phyloP scores from a whole-genome alignment of 1,284 basidiomycete genomes.

The Microbotryum lychnidis-dioicae region DNA sequence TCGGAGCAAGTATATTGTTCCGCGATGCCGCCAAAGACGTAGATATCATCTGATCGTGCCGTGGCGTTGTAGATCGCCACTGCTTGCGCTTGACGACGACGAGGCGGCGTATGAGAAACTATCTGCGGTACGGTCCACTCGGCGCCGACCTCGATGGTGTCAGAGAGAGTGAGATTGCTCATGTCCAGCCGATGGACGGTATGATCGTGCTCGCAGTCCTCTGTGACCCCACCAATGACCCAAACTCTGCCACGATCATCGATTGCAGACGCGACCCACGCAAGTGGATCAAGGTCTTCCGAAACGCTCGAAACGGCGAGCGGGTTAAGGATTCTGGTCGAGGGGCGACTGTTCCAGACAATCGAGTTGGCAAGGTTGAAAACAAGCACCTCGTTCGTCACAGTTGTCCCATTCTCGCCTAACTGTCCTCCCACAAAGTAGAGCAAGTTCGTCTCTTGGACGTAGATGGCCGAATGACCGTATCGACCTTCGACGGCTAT shows the following conservation, averaged over 20 bases:
- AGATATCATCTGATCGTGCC: conserved; percentile 20
- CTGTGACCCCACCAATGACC: conserved; percentile 35
- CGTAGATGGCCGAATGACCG: conserved; percentile 36
- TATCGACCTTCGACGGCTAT: conserved; percentile 27
- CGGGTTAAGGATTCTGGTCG: conserved; percentile 22
- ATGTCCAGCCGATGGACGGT: conserved; percentile 23
- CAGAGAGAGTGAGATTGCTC: conserved; percentile 1
- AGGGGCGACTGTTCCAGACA: conserved; percentile 18
- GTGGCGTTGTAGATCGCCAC: conserved; percentile 11
- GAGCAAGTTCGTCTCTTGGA: conserved; percentile 25
- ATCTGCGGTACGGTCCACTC: conserved; percentile 1
- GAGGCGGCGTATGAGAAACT: conserved; percentile 9
- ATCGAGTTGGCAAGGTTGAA: conserved; percentile 31
- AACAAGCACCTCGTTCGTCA: conserved; percentile 33
- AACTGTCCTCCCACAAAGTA: conserved; percentile 37
- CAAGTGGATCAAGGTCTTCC: conserved; percentile 26
- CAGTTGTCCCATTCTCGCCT: conserved; percentile 14
- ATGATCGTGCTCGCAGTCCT: conserved; percentile 31
- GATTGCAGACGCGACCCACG: conserved; percentile 29
- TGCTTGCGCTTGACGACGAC: conserved; percentile 18
- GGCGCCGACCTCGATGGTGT: neutral
- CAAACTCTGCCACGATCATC: conserved; percentile 27
- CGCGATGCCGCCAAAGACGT: conserved; percentile 32
- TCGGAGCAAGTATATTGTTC: conserved; percentile 31
- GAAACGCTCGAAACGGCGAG: conserved; percentile 21